These are phyloP conservation scores for Penicillium corylophilum DNA, from an alignment of 2,329 filamentous ascomycete genomes.

Conservation along the genomic window DNA sequence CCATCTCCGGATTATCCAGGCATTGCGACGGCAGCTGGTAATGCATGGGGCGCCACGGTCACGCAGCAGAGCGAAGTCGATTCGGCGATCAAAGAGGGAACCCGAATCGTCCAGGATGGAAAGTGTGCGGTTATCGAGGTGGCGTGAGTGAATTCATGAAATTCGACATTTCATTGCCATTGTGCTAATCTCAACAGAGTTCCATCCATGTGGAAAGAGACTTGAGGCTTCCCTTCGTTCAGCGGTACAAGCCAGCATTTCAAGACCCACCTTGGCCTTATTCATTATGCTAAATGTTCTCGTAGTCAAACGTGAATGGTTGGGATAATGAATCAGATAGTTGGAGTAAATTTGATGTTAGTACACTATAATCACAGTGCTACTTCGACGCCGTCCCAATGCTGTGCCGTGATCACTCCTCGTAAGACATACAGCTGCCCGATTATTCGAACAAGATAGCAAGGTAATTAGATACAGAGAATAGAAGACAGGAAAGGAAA, in stretches of 20 bases:
- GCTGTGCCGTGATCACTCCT: constrained; percentile 22
- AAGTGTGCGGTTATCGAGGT: constrained; percentile 59
- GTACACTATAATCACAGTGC: constrained; percentile 11
- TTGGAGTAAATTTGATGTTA: constrained; percentile 5
- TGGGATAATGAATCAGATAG: not conserved
- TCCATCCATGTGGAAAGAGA: constrained; percentile 18
- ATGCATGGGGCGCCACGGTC: constrained; percentile 54
- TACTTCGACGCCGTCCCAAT: constrained; percentile 33
- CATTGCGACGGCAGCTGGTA: constrained; percentile 62
- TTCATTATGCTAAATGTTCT: too few relatives aligned
- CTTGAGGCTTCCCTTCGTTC: not conserved
- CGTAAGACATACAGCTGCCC: constrained; percentile 16
- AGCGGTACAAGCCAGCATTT: not conserved
- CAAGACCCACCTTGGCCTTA: not conserved
- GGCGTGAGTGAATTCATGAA: constrained; percentile 8
- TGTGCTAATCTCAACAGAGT: constrained; percentile 11
- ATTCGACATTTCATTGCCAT: not conserved
- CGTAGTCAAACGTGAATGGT: not conserved
- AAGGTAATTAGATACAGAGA: constrained; percentile 25
- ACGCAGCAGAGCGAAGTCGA: constrained; percentile 54
- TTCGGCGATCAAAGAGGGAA: constrained; percentile 53
- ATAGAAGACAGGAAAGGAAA: constrained; percentile 16
- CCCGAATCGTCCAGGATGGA: constrained; percentile 54
- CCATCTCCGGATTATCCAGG: constrained; percentile 64
- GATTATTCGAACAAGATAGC: constrained; percentile 13